Evolutionary conservation across 208 protist genomes (phyloP).

Genomic region (Leishmania tropica): DNA sequence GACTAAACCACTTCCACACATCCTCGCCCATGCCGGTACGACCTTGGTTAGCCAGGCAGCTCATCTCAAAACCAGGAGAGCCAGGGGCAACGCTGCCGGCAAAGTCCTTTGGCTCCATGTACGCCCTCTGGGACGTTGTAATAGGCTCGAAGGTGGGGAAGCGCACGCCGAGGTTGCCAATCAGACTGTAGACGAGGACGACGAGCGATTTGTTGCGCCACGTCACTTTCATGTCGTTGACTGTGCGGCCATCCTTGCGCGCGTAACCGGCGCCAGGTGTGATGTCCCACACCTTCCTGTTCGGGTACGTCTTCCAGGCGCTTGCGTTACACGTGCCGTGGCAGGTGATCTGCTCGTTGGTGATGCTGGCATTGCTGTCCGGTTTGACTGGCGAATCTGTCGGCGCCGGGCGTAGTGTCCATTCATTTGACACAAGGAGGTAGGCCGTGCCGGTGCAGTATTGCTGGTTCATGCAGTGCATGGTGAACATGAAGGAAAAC

Average conservation of each 20-base stretch:
- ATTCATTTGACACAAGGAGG: slow-evolving; percentile 54
- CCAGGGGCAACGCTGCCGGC: slow-evolving; percentile 33
- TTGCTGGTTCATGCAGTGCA: slow-evolving; percentile 66
- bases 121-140: slow-evolving; percentile 33
- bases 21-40: slow-evolving; percentile 61
- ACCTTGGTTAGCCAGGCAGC: slow-evolving; percentile 67
- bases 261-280: slow-evolving; percentile 46
- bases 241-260: slow-evolving; percentile 54
- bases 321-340: slow-evolving; percentile 67
- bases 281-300: slow-evolving; percentile 66
- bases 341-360: slow-evolving; percentile 73
- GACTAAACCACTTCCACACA: slow-evolving; percentile 70
- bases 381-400: slow-evolving; percentile 18
- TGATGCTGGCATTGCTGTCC: slow-evolving; percentile 27
- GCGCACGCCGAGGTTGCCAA: slow-evolving; percentile 81
- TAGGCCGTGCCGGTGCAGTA: slow-evolving; percentile 75
- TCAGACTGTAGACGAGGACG: slow-evolving; percentile 64
- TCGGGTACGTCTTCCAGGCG: slow-evolving; percentile 75
- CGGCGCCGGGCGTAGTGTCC: slow-evolving; percentile 40
- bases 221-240: slow-evolving; percentile 59
- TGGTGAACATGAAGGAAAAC: slow-evolving; percentile 68
- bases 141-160: slow-evolving; percentile 86
- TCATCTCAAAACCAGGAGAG: slow-evolving; percentile 68
- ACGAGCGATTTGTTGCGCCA: slow-evolving; percentile 74
- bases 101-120: slow-evolving; percentile 70